Percentiles rank a stretch among this genome's conserved stretches.
Evolutionary conservation across 768 basidiomycete species (phyloP).

Genomic region (Gloeophyllum trabeum): DNA sequence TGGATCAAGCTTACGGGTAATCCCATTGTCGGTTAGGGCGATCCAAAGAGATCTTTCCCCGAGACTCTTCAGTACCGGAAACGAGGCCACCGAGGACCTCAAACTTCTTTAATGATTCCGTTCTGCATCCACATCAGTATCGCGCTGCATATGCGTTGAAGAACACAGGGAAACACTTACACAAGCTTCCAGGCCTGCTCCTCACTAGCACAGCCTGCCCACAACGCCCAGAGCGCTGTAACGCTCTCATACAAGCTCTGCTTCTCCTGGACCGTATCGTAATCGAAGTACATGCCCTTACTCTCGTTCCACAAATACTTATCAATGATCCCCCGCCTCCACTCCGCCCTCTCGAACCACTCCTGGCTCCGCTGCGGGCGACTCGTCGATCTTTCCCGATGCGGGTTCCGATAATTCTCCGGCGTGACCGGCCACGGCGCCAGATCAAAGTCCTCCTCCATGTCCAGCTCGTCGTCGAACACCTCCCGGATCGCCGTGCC

Average conservation of each 20-base stretch:
- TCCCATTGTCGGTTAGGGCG: slow-evolving; percentile 99
- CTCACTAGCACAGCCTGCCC: slow-evolving; percentile 96
- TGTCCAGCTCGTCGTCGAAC: slow-evolving; percentile 84
- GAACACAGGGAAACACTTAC: slow-evolving; percentile 34
- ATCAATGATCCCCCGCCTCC: slow-evolving; percentile 79
- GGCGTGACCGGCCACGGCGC: slow-evolving; percentile 85
- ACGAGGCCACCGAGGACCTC: slow-evolving; percentile 94
- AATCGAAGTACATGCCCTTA: slow-evolving; percentile 91
- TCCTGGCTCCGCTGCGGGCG: slow-evolving; percentile 69
- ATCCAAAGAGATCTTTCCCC: slow-evolving; percentile 91
- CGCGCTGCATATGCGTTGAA: slow-evolving; percentile 1
- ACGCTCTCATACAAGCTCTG: slow-evolving; percentile 95
- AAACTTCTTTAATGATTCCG: slow-evolving; percentile 85
- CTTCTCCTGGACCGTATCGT: slow-evolving; percentile 84
- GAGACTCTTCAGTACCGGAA: slow-evolving; percentile 92
- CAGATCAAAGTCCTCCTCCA: slow-evolving; percentile 87
- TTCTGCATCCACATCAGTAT: slow-evolving; percentile 30
- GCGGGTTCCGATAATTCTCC: slow-evolving; percentile 53
- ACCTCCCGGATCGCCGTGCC: slow-evolving; percentile 95
- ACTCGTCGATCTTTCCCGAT: slow-evolving; percentile 45
- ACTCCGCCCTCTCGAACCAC: slow-evolving; percentile 88
- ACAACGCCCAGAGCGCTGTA: slow-evolving; percentile 93
- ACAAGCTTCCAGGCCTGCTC: slow-evolving; percentile 90
- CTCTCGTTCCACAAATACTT: slow-evolving; percentile 96
- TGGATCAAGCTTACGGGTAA: slow-evolving; percentile 49